Conservation (phyloP, 2,329 filamentous ascomycete species). For the Aspergillus persii region DNA sequence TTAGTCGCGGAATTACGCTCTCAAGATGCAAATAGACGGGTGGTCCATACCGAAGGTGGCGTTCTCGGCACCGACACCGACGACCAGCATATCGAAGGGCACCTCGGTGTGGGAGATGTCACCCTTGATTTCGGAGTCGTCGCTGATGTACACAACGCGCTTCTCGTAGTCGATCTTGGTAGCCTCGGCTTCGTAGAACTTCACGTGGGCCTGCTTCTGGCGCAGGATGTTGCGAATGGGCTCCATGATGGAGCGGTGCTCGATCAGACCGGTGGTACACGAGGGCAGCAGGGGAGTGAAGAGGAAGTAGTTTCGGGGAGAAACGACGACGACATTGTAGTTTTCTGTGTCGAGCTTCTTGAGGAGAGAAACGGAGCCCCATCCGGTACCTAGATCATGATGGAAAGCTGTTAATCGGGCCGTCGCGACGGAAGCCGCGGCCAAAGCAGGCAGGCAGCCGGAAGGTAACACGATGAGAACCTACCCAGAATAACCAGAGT, state of each 20-base stretch:
- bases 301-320: slow-evolving; percentile 98
- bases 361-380: slow-evolving; percentile 91
- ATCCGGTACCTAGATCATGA: slow-evolving; percentile 74
- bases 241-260: slow-evolving; percentile 99
- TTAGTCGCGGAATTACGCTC: slow-evolving; percentile 7
- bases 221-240: slow-evolving; percentile 93
- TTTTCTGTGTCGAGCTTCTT: slow-evolving; percentile 99
- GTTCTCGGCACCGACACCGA: slow-evolving; percentile 96
- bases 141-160: slow-evolving; percentile 83
- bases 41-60: slow-evolving; percentile 76
- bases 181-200: slow-evolving; percentile 97
- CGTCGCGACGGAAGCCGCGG: not conserved
- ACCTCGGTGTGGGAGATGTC: slow-evolving; percentile 80
- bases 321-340: slow-evolving; percentile 98
- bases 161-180: slow-evolving; percentile 92
- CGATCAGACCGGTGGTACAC: slow-evolving; percentile 94
- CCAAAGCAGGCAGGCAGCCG: not conserved
- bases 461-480: slow-evolving; percentile 16
- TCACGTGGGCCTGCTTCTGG: slow-evolving; percentile 89
- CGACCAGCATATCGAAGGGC: slow-evolving; percentile 95
- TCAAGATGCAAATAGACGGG: not conserved
- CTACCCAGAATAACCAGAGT: slow-evolving; percentile 91
- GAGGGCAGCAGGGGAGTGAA: slow-evolving; percentile 97
- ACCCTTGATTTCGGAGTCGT: slow-evolving; percentile 91
- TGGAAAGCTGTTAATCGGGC: not conserved